Evolutionary conservation across 352 stramenopile genomes (phyloP).

Genomic region (Globisporangium middletonii): DNA sequence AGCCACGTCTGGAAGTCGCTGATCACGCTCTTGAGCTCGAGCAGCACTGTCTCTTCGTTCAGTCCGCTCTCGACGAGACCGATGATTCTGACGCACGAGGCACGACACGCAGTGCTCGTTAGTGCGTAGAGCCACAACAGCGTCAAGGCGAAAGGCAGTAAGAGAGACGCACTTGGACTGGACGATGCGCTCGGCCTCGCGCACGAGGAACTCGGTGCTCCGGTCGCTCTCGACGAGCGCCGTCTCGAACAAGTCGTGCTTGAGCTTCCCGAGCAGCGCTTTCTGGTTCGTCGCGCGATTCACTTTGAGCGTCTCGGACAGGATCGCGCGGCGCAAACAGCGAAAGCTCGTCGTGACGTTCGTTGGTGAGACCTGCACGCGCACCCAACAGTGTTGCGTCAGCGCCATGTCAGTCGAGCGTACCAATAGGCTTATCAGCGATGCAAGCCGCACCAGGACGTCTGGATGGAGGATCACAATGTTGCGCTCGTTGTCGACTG

Average conservation of each 20-base stretch:
- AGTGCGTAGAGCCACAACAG: neutral
- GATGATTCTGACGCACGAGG: slow-evolving; percentile 36
- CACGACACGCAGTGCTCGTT: slow-evolving; percentile 6
- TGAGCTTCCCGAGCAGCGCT: slow-evolving; percentile 69
- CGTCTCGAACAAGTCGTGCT: slow-evolving; percentile 79
- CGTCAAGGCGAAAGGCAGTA: neutral
- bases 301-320: slow-evolving; percentile 64
- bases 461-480: slow-evolving; percentile 69
- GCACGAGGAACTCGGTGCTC: slow-evolving; percentile 24
- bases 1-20: slow-evolving; percentile 57
- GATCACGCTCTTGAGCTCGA: slow-evolving; percentile 51
- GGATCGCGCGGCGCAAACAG: slow-evolving; percentile 59
- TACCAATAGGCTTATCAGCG: neutral
- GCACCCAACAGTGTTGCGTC: neutral
- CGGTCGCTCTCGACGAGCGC: slow-evolving; percentile 35
- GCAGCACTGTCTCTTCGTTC: slow-evolving; percentile 44
- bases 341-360: slow-evolving; percentile 72
- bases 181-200: slow-evolving; percentile 45
- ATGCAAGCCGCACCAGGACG: slow-evolving; percentile 44
- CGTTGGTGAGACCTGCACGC: slow-evolving; percentile 64
- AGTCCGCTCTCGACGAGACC: slow-evolving; percentile 62
- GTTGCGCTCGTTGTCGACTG: slow-evolving; percentile 50
- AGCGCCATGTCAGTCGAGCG: neutral
- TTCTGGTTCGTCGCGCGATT: slow-evolving; percentile 48
- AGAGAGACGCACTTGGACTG: slow-evolving; percentile 39